These are phyloP conservation scores for Trichoderma simmonsii DNA, from an alignment of 2,329 filamentous ascomycete species.

Conservation along the genomic window DNA sequence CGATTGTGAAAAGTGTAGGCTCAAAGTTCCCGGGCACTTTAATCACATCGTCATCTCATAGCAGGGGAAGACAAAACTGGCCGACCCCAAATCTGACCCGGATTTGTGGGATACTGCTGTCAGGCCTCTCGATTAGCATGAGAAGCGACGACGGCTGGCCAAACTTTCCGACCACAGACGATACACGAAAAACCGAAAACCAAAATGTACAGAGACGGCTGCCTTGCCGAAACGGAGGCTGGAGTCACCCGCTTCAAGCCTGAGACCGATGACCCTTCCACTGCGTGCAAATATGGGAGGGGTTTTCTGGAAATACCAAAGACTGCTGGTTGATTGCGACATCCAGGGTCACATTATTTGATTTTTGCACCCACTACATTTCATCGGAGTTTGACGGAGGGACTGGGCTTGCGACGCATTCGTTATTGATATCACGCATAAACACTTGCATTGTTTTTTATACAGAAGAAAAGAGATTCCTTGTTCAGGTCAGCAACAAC, in stretches of 20 bases:
- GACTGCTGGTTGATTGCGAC: constrained; percentile 4
- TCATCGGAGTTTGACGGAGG: constrained; percentile 1
- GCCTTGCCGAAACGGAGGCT: not conserved
- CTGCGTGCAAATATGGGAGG: not conserved
- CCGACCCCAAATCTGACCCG: constrained; percentile 24
- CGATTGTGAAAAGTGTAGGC: constrained; percentile 74
- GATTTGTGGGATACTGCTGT: constrained; percentile 29
- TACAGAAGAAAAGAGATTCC: not conserved
- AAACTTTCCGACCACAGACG: not conserved
- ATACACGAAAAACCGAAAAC: not conserved
- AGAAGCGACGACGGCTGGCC: constrained; percentile 20
- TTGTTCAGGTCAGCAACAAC: not conserved
- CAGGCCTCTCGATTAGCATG: constrained; percentile 26
- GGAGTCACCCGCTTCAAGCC: not conserved
- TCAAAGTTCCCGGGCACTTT: constrained; percentile 74
- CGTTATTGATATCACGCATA: constrained; percentile 15
- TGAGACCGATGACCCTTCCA: not conserved
- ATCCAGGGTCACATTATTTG: constrained; percentile 3
- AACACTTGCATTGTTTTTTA: constrained; percentile 9
- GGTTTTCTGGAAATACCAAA: constrained; percentile 11
- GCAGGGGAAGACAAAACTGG: constrained; percentile 30
- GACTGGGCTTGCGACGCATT: not conserved
- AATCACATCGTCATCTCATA: constrained; percentile 73
- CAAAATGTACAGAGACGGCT: not conserved
- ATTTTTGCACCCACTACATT: not conserved